These are phyloP conservation scores for Laguncularia racemosa DNA, from an alignment of 345 rosid genomes.

Conservation along the genomic window DNA sequence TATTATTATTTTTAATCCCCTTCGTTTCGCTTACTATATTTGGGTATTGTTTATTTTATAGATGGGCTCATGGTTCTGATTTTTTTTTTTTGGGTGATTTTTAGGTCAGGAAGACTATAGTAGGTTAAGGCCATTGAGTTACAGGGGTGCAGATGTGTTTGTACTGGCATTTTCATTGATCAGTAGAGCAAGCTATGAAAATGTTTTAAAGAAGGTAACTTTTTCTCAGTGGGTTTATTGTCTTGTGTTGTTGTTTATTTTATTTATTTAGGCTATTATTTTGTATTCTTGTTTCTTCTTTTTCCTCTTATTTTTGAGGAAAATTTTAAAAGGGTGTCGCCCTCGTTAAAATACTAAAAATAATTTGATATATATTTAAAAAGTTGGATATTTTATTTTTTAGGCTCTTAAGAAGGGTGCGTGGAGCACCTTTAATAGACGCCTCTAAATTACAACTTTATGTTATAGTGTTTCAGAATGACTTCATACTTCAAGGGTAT, in stretches of 20 bases:
- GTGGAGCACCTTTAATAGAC: no score
- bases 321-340: no score
- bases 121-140: slow-evolving; percentile 42
- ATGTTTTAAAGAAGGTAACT: slow-evolving; percentile 31
- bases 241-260: no score
- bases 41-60: no score
- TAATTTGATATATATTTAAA: no score
- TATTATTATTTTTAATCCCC: neutral
- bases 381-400: no score
- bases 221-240: neutral
- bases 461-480: no score
- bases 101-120: slow-evolving; percentile 42
- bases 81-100: neutral
- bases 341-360: no score
- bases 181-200: slow-evolving; percentile 44
- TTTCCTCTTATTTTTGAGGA: neutral
- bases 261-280: no score
- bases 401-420: no score
- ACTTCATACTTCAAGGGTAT: no score
- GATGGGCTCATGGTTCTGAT: neutral
- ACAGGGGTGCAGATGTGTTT: slow-evolving; percentile 42
- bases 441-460: no score
- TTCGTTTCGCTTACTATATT: neutral
- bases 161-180: slow-evolving; percentile 38
- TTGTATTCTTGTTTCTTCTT: neutral